Base-by-base conservation (phyloP, 148 eudicot species). In the Polygonum maritimum region DNA sequence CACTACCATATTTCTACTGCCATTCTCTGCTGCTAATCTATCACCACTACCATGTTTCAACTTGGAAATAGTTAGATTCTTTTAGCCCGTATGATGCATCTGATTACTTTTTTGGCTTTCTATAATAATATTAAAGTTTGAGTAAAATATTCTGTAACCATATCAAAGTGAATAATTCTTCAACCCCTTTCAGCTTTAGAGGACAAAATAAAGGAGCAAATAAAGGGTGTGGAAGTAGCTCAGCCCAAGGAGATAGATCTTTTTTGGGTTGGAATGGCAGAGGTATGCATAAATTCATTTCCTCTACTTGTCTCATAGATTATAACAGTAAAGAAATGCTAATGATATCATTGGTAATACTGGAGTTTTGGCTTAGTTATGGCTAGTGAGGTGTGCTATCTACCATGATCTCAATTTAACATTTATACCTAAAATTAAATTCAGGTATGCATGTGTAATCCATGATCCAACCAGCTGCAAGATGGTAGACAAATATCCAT, bases 231-330 rank as follows among this genome's bases (percentile, higher is more conserved):
- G 38, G 91, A 85, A 76, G 89, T 87, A 77, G 92, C 87, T 75
- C 88, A 85, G 81, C 78, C 96, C 19, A 88, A 84, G 87, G 89
- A 92, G 82, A 93, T 94, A 57, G 72, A 79, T 69, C 48, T 94
- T 67, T 82, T 78, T 78, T 94, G 98, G 96, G 78, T 78, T 81
- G 97, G 97, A 71, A 86, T 95, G 91, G 97, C 97, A 76, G 97
- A 95, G 99, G 99, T 95, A 81, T 77, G 83, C 73, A 76, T 48
- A 47, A 19, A 44, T 41, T 1, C 26, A 2, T 21, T 57, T 57
- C 33, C 2, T 26, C 5, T 54, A 54, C 58, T 16, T 52, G 21
- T 16, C 26, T 54, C 22, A 22, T 13, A 5, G 13, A 22, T 60
- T 60, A 22, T 26, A 60, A 26, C 15, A 13, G 11, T 26, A 3